Base-by-base conservation (phyloP, 331 rosid species). In the Dryas integrifolia region DNA sequence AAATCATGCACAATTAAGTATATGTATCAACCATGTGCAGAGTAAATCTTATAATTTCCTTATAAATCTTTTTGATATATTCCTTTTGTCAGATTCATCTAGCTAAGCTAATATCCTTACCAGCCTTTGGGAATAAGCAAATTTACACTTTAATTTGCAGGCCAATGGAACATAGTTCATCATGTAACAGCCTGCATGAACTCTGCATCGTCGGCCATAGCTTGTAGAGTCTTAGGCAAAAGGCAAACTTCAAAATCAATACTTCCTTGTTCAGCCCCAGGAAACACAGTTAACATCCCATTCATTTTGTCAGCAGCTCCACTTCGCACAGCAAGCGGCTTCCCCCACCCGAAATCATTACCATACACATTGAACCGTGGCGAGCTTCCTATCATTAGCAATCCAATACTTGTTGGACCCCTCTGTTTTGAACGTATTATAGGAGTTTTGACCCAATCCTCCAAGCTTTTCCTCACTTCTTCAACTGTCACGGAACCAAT, bases 231-330 rank as follows among this genome's bases (percentile, higher is more conserved):
- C 51, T 59, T 38, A 43, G 63, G 26, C 24, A 13, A 48, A 49
- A 76, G 69, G 41, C 69, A 68, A 67, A 41, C 56, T 43, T 79
- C 79, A 67, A 79, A 60, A 9, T 79, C 72, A 12, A 79, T 57
- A 10, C 79, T 67, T 21, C 82, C 82, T 4, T 73, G 38, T 21
- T 79, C 79, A 7, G 14, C 44, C n/a, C 82, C 82, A 1, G 70
- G 51, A 73, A 67, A 79, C 16, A 65, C 82, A 0, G 50, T 49
- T 3, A 73, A 7, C 45, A 14, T 18, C 21, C 21, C 21, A 18
- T 18, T 18, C 21, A 18, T 18, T 18, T 18, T 18, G 21, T 18
- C 21, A 18, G 21, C 21, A 18, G 21, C 21, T 18, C 79, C 65
- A n/a, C 71, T 79, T 30, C 71, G 47, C n/a, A 72, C 61, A 1